These are phyloP conservation scores for Pterocarpus macrocarpus DNA, from an alignment of 306 rosid genomes.

Conservation along the genomic window DNA sequence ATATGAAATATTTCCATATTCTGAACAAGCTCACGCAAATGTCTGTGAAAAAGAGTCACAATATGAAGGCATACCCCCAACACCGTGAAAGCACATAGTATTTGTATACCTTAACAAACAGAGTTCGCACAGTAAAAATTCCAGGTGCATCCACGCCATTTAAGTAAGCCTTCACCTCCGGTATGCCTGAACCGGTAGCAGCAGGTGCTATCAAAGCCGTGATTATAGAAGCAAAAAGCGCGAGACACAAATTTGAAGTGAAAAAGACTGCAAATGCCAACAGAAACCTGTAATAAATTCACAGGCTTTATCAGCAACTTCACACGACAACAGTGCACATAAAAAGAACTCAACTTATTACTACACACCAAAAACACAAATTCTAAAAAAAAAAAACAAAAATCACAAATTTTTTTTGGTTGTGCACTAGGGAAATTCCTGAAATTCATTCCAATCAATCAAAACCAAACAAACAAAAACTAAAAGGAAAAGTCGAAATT, in stretches of 20 bases:
- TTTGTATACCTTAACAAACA: slow-evolving; percentile 74
- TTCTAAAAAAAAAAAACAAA: too few relatives aligned
- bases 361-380: too few relatives aligned
- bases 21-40: background rate
- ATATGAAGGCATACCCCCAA: slow-evolving; percentile 1
- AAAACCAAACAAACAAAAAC: background rate
- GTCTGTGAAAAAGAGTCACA: slow-evolving; percentile 1
- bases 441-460: slow-evolving; percentile 6
- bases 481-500: background rate
- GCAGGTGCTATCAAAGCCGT: slow-evolving; percentile 85
- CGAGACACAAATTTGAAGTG: slow-evolving; percentile 75
- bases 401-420: too few relatives aligned
- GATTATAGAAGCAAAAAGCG: slow-evolving; percentile 70
- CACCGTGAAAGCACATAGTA: background rate
- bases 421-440: background rate
- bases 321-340: background rate
- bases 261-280: slow-evolving; percentile 75
- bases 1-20: background rate
- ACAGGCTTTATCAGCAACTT: slow-evolving; percentile 42
- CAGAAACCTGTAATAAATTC: slow-evolving; percentile 62
- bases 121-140: slow-evolving; percentile 67
- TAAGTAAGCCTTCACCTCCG: slow-evolving; percentile 96
- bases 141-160: slow-evolving; percentile 97
- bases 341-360: too few relatives aligned
- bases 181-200: slow-evolving; percentile 93